Evolutionary conservation across 345 rosid species (phyloP).

Genomic region (Linum usitatissimum): DNA sequence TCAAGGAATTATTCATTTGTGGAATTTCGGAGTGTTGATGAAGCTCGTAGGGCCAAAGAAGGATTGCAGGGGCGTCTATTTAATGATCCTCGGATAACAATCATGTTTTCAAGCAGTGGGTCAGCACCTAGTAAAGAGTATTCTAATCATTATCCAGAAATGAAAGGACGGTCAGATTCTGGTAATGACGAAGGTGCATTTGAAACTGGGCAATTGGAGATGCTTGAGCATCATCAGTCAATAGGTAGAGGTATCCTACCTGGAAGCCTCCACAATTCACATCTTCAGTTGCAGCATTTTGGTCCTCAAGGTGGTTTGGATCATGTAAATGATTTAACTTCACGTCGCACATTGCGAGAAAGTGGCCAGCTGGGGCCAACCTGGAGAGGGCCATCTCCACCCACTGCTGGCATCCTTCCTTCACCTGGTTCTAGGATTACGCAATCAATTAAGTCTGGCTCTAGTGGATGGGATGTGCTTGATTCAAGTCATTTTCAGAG

Average conservation of each 20-base stretch:
- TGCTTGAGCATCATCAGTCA: slow-evolving; percentile 37
- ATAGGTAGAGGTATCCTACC: slow-evolving; percentile 25
- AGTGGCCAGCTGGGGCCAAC: slow-evolving; percentile 27
- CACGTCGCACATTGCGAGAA: slow-evolving; percentile 23
- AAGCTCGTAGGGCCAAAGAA: slow-evolving; percentile 93
- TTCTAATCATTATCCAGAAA: slow-evolving; percentile 38
- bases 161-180: slow-evolving; percentile 50
- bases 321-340: slow-evolving; percentile 34
- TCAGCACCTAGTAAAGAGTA: slow-evolving; percentile 53
- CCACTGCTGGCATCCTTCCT: slow-evolving; percentile 39
- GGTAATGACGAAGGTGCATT: slow-evolving; percentile 33
- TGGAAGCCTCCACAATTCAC: slow-evolving; percentile 30
- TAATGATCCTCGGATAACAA: slow-evolving; percentile 82
- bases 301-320: slow-evolving; percentile 47
- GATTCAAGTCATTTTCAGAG: slow-evolving; percentile 49
- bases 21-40: slow-evolving; percentile 89
- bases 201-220: slow-evolving; percentile 34
- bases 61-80: slow-evolving; percentile 87
- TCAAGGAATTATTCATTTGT: slow-evolving; percentile 78
- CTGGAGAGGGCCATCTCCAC: slow-evolving; percentile 67
- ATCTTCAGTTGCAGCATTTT: slow-evolving; percentile 29
- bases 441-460: slow-evolving; percentile 37
- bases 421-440: slow-evolving; percentile 46
- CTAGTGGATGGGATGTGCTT: slow-evolving; percentile 67
- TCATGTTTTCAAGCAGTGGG: slow-evolving; percentile 64